Evolutionary conservation across 495 filamentous ascomycete species (phyloP), one percentile per base, ranked within the genome.

Genomic region (Aspergillus taichungensis): DNA sequence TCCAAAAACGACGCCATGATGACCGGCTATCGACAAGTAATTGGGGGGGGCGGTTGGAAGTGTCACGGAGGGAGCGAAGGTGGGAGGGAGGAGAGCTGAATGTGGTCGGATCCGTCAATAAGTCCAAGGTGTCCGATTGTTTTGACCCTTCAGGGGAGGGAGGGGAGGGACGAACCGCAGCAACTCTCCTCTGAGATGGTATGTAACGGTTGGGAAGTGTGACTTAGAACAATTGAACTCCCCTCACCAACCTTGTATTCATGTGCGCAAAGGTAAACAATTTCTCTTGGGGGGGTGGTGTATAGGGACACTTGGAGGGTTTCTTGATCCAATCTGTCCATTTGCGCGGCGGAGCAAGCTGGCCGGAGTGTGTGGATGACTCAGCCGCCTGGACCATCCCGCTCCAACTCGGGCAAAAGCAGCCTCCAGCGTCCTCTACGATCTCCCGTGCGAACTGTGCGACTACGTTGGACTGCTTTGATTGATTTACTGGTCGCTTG

Each of bases 1-100:
- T 99, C 94, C 43, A 97, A 74, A 65, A 94, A 97, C 49, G 83
- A 84, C 66, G 92, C 83, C 94, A 97, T 98, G 73, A 47, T 86
- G 75, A 72, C 55, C 42, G 50, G 47, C 51, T 53, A 29, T 39
- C 18, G 18, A 24, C 1, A 24, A 24, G 18, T 24, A 30, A 36
- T 12, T 30, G 13, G 45, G 31, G 31, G 11, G 30, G 51, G 45
- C 36, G 46, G 45, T 37, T 43, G 54, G 49, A 45, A 40, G 57
- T 50, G 42, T 42, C 10, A 44, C 30, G 49, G 40, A 38, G 41
- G 46, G 37, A 49, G 34, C 45, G 54, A 48, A 43, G 54, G 50
- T 30, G 45, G 43, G 51, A 59, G 42, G 52, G 61, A 59, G 52
- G 61, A 57, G 63, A 63, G 56, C 66, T 68, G 55, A 49, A 56